These are phyloP conservation scores for Casaregolazyma suthepensis DNA, from an alignment of 1,139 yeast species.

Conservation along the genomic window DNA sequence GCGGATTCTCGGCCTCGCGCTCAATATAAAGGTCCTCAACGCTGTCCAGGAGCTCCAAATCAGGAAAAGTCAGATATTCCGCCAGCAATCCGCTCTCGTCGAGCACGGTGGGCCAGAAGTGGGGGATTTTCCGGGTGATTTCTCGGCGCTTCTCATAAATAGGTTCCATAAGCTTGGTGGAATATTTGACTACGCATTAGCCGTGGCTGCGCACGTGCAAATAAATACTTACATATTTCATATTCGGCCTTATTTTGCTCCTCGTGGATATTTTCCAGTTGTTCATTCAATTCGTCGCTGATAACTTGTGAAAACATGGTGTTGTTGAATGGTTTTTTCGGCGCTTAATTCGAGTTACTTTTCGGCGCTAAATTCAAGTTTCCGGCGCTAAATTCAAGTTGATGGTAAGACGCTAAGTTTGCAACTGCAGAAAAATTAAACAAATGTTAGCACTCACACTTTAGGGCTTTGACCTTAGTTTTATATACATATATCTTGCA, in stretches of 20 bases:
- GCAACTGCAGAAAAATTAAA: neutral
- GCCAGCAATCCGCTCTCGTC: slow-evolving; percentile 27
- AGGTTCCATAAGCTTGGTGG: slow-evolving; percentile 30
- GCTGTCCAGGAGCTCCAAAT: slow-evolving; percentile 27
- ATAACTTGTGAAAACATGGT: slow-evolving; percentile 4
- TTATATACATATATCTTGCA: neutral
- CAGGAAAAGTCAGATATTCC: slow-evolving; percentile 31
- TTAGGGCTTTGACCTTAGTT: neutral
- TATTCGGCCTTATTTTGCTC: slow-evolving; percentile 37
- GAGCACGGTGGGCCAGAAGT: slow-evolving; percentile 36
- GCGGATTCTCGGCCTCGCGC: slow-evolving; percentile 23
- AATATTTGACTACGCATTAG: slow-evolving; percentile 13
- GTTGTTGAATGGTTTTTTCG: too few relatives aligned
- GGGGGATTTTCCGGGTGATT: slow-evolving; percentile 26
- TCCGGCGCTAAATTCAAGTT: too few relatives aligned
- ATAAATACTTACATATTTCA: slow-evolving; percentile 22
- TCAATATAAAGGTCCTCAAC: slow-evolving; percentile 30
- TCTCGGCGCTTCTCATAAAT: slow-evolving; percentile 32
- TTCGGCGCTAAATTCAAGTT: too few relatives aligned
- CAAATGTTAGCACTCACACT: too few relatives aligned
- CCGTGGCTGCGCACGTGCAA: too few relatives aligned
- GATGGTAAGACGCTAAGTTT: neutral
- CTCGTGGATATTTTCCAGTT: slow-evolving; percentile 44
- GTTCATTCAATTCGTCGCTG: slow-evolving; percentile 8
- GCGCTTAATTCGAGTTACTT: too few relatives aligned